Base-by-base conservation (phyloP, 179 eudicot genomes). In the Drosera spatulata region DNA sequence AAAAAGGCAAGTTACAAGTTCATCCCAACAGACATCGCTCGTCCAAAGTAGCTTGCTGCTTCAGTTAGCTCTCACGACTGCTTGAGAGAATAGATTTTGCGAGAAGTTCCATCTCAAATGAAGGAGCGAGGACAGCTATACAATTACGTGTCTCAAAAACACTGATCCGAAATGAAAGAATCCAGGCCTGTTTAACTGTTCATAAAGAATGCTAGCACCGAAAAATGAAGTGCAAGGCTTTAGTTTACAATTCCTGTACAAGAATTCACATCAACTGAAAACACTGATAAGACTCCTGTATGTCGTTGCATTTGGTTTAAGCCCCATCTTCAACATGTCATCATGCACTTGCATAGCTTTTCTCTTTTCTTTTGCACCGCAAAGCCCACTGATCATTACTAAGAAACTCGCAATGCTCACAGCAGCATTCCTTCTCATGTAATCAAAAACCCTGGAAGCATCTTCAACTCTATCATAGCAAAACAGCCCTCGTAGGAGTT, bases 311-410 rank as follows among this genome's bases (percentile, higher is more conserved):
- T 80, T 76, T 10, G 96, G 97, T 75, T 83, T 85, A 55, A 88
- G 79, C 41, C 97, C 95, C 81, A 78, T 65, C 68, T 75, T 79
- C 71, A 91, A 58, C 97, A 91, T 91, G 55, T 88, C 91, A 75
- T 85, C 97, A 66, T 91, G 97, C 40, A 91, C 56, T 71, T 72
- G 66, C 95, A 91, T 91, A 45, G 96, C 97, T 72, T 69, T 82
- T 59, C 84, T 88, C 77, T 85, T 70, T 50, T 88, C 84, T 60
- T 77, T 85, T 50, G 67, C 87, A 55, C 60, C 76, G 61, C 80
- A 77, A 56, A 91, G 79, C 53, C 85, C 88, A 50, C 77, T 60
- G 22, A 91, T 85, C 88, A 83, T 83, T 12, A 77, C 75, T 37
- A 79, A 57, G 72, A 78, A 91, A 74, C 85, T 80, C 50, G 79